Base-by-base conservation (phyloP, 139 green algal genomes). In the Tetraselmis chui region DNA sequence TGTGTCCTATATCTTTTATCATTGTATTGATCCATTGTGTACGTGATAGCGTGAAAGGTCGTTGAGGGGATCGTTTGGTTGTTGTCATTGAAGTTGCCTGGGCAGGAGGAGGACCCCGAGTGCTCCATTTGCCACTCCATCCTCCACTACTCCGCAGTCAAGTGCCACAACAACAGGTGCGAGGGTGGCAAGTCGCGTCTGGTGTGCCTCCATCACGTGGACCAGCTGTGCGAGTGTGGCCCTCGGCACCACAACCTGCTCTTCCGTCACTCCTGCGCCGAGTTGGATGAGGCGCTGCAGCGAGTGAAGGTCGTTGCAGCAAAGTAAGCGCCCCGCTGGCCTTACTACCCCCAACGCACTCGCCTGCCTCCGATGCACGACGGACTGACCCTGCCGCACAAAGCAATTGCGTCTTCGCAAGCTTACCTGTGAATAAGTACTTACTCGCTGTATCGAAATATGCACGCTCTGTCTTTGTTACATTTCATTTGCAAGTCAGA, bases 221-320 rank as follows among this genome's bases (percentile, higher is more conserved):
- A 81, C 58, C 59, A 85, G 67, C 83, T 97, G 82, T 97, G 94
- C 82, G 91, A 93, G 23, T 97, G 94, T 79, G 30, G 76, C 1
- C 82, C 87, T 1, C 18, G 0, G 1, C 31, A 81, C 22, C 87
- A 90, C 75, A 80, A 82, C 18, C 87, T 97, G 81, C 88, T 90
- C 30, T 97, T 90, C 82, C 88, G 93, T 25, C 82, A 93, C 86
- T 91, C 85, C 1, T 74, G 96, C 30, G 81, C 78, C 1, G 83
- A 97, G 81, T 85, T 97, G 77, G 76, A 92, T 32, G 67, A 86
- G 5, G 45, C 18, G 5, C 18, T 67, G 45, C 11, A 25, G 45
- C 45, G 45, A 67, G 45, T 67, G 45, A 67, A 67, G 45, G 45
- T 18, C 11, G 11, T 67, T 67, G 45, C 45, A 18, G 5, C 45